These are phyloP conservation scores for Calonectria montana DNA, from an alignment of 2,329 filamentous ascomycete genomes.

Conservation along the genomic window DNA sequence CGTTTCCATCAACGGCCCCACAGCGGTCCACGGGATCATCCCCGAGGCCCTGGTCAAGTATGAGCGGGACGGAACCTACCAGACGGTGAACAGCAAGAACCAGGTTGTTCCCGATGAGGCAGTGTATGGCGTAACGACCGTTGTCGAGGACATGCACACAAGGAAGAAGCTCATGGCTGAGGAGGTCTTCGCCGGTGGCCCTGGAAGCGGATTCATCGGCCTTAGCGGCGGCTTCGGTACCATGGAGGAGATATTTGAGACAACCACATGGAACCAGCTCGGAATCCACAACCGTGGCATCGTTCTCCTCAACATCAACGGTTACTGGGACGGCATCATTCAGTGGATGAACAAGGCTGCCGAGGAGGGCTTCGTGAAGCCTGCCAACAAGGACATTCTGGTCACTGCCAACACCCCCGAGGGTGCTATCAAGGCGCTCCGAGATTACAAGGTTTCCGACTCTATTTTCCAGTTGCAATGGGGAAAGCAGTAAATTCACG, in stretches of 20 bases:
- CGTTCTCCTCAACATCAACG: slow-evolving; percentile 86
- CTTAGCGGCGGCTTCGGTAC: slow-evolving; percentile 93
- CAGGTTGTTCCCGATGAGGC: slow-evolving; percentile 71
- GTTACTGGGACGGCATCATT: slow-evolving; percentile 91
- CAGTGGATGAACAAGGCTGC: slow-evolving; percentile 84
- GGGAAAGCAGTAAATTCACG: slow-evolving; percentile 69
- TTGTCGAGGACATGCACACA: slow-evolving; percentile 96
- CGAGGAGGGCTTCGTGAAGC: slow-evolving; percentile 79
- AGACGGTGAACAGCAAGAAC: slow-evolving; percentile 56
- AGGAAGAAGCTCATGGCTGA: slow-evolving; percentile 94
- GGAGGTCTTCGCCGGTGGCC: slow-evolving; percentile 83
- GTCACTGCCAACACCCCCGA: slow-evolving; percentile 79
- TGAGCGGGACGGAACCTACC: slow-evolving; percentile 75
- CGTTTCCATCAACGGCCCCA: slow-evolving; percentile 82
- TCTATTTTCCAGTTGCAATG: slow-evolving; percentile 86
- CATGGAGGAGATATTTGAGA: slow-evolving; percentile 93
- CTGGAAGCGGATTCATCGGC: slow-evolving; percentile 89
- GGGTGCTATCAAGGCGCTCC: slow-evolving; percentile 77
- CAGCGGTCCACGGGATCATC: slow-evolving; percentile 92
- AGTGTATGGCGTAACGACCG: slow-evolving; percentile 84
- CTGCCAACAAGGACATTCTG: slow-evolving; percentile 79
- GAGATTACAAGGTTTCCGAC: slow-evolving; percentile 79
- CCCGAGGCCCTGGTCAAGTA: slow-evolving; percentile 84
- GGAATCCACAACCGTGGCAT: slow-evolving; percentile 88
- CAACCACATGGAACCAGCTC: slow-evolving; percentile 94